phyloP scores from a whole-genome alignment of 192 early-diverging fungal genomes.

The Chytriomyces sp. region DNA sequence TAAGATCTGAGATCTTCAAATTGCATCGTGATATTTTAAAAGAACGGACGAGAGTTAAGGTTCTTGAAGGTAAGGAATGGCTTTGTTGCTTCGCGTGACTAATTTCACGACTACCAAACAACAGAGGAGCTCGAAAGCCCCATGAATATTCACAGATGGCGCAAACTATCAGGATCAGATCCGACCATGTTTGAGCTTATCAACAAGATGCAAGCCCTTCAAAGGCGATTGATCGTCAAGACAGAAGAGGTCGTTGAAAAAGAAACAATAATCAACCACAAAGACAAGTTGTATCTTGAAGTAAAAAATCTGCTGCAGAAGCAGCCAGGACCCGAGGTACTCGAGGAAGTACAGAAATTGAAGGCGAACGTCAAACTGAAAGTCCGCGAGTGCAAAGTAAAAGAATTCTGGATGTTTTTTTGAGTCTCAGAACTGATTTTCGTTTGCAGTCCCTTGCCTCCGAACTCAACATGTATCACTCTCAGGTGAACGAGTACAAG shows the following conservation, averaged over 20 bases:
- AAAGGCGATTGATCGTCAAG: conserved; percentile 60
- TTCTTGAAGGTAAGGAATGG: conserved; percentile 61
- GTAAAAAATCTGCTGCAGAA: conserved; percentile 57
- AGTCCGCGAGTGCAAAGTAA: conserved; percentile 55
- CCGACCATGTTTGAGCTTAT: conserved; percentile 63
- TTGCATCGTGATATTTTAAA: conserved; percentile 58
- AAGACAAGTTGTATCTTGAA: conserved; percentile 60
- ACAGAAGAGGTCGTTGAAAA: conserved; percentile 67
- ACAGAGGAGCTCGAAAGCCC: conserved; percentile 65
- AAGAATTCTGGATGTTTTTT: background rate
- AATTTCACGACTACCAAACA: background rate
- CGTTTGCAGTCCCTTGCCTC: conserved; percentile 53
- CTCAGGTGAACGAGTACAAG: conserved; percentile 67
- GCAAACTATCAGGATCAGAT: conserved; percentile 60
- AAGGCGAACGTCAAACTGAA: conserved; percentile 53
- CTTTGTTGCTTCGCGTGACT: no score
- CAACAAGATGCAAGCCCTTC: conserved; percentile 62
- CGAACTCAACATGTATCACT: conserved; percentile 70
- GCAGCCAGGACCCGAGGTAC: conserved; percentile 59
- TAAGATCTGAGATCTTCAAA: conserved; percentile 57
- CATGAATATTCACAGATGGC: conserved; percentile 66
- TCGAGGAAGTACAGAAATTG: conserved; percentile 54
- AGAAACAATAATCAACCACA: conserved; percentile 58
- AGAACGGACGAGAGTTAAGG: conserved; percentile 61
- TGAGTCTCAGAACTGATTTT: background rate